phyloP scores from a whole-genome alignment of 1,139 yeast species.

The Hanseniaspora gamundiae region DNA sequence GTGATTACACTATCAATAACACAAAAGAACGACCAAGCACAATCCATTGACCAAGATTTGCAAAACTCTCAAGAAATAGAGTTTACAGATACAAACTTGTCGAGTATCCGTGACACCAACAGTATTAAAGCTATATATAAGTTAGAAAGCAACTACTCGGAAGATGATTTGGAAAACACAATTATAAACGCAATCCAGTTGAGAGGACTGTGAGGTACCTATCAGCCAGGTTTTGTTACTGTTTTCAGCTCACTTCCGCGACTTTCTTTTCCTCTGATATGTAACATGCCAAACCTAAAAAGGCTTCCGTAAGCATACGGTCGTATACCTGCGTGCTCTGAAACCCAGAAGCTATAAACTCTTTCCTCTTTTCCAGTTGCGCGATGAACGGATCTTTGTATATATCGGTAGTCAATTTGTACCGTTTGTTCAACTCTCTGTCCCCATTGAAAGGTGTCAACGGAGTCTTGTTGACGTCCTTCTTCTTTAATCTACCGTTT shows the following conservation, averaged over 20 bases:
- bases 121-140: slow-evolving; percentile 20
- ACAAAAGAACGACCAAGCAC: slow-evolving; percentile 10
- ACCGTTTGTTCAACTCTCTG: slow-evolving; percentile 41
- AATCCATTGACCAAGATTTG: slow-evolving; percentile 12
- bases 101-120: slow-evolving; percentile 19
- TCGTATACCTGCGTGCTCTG: slow-evolving; percentile 55
- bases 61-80: slow-evolving; percentile 20
- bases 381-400: slow-evolving; percentile 54
- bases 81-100: slow-evolving; percentile 21
- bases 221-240: too few species aligned
- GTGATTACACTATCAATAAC: slow-evolving; percentile 27
- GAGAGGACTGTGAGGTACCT: slow-evolving; percentile 18
- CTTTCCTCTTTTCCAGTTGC: slow-evolving; percentile 49
- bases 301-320: slow-evolving; percentile 77
- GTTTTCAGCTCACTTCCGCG: not conserved
- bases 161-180: slow-evolving; percentile 10
- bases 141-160: slow-evolving; percentile 1
- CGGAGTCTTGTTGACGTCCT: slow-evolving; percentile 31
- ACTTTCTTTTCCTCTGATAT: slow-evolving; percentile 50
- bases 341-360: slow-evolving; percentile 81
- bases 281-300: slow-evolving; percentile 76
- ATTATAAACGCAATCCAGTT: slow-evolving; percentile 17
- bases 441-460: slow-evolving; percentile 95
- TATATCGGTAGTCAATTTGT: slow-evolving; percentile 28
- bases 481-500: slow-evolving; percentile 13